phyloP scores from a whole-genome alignment of 2,329 filamentous ascomycete genomes.

The Calonectria pauciramosa region DNA sequence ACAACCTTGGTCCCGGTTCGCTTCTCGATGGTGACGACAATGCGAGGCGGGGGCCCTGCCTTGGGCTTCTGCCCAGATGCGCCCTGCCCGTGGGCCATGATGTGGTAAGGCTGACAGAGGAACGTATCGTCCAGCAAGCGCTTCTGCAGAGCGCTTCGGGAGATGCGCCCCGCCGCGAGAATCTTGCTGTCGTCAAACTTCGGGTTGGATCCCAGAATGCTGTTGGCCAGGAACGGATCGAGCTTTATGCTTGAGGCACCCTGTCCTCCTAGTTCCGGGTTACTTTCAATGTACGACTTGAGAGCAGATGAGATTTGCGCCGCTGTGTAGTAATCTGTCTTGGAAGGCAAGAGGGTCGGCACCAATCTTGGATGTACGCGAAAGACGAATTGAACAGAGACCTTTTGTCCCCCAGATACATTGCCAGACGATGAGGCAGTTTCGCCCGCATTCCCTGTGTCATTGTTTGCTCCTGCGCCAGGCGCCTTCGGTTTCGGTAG shows the following conservation, averaged over 20 bases:
- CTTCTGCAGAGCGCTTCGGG: constrained; percentile 36
- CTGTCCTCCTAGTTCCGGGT: constrained; percentile 36
- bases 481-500: constrained; percentile 28
- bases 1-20: constrained; percentile 42
- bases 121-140: constrained; percentile 35
- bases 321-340: constrained; percentile 37
- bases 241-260: constrained; percentile 36
- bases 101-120: constrained; percentile 38
- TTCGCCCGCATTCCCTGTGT: neutral
- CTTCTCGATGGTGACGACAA: constrained; percentile 39
- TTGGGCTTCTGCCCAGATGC: constrained; percentile 38
- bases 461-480: neutral
- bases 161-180: constrained; percentile 36
- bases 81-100: constrained; percentile 27
- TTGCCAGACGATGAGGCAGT: constrained; percentile 13
- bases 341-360: constrained; percentile 37
- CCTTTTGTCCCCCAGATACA: constrained; percentile 23
- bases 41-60: constrained; percentile 32
- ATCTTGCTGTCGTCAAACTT: constrained; percentile 35
- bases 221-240: constrained; percentile 39
- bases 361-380: constrained; percentile 36
- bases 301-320: constrained; percentile 37
- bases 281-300: constrained; percentile 38
- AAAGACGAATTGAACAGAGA: constrained; percentile 36
- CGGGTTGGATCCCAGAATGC: constrained; percentile 32